These are phyloP conservation scores for Fusarium burgessii DNA, from an alignment of 2,329 filamentous ascomycete genomes.

Conservation along the genomic window DNA sequence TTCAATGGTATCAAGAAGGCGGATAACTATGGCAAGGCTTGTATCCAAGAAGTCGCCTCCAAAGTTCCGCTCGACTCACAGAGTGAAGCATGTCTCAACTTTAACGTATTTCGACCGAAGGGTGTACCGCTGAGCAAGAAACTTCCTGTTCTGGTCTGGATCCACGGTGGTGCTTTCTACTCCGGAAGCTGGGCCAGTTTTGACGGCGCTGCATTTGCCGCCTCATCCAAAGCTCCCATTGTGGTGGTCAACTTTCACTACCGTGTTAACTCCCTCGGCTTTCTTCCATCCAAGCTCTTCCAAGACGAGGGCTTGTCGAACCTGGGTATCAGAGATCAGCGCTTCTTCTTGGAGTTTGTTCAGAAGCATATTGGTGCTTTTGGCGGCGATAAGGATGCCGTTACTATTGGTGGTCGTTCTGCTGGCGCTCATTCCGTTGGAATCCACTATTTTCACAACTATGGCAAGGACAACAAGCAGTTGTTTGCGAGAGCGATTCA, in stretches of 20 bases:
- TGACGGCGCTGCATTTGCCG: constrained; percentile 51
- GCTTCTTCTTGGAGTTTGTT: constrained; percentile 65
- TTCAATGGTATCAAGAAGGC: constrained; percentile 57
- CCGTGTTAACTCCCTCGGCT: constrained; percentile 54
- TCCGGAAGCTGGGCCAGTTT: constrained; percentile 51
- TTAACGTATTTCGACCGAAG: constrained; percentile 55
- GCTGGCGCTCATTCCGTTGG: constrained; percentile 60
- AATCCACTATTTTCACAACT: constrained; percentile 56
- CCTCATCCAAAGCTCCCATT: constrained; percentile 53
- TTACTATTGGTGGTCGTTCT: constrained; percentile 67
- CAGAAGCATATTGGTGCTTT: constrained; percentile 64
- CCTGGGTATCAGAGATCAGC: constrained; percentile 65
- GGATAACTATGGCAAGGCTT: constrained; percentile 55
- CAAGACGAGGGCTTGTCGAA: constrained; percentile 58
- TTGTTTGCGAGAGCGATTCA: constrained; percentile 52
- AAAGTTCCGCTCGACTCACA: constrained; percentile 38
- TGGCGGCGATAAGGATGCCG: constrained; percentile 63
- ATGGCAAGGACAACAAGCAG: constrained; percentile 46
- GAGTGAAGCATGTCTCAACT: constrained; percentile 54
- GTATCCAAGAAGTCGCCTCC: constrained; percentile 53
- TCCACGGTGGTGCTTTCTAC: constrained; percentile 55
- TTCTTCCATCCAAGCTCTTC: constrained; percentile 57
- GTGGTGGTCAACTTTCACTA: constrained; percentile 60
- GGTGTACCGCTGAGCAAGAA: constrained; percentile 51
- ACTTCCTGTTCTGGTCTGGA: constrained; percentile 55